These are phyloP conservation scores for Fusarium sp. DNA, from an alignment of 2,329 filamentous ascomycete genomes.

Conservation along the genomic window DNA sequence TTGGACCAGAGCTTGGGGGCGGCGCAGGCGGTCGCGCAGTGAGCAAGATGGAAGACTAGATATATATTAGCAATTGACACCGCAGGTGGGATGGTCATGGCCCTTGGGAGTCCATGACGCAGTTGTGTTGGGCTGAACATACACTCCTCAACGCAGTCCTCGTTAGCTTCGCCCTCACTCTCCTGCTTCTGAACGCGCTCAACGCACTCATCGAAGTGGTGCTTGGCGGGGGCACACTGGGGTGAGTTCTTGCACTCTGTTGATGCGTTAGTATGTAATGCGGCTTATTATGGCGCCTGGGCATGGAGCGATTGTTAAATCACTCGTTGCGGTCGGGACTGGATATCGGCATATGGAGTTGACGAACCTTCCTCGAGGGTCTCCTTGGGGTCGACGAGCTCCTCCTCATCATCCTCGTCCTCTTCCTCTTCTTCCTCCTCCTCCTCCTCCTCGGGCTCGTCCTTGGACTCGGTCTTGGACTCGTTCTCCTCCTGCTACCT, in stretches of 20 bases:
- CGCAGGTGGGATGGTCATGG: not conserved
- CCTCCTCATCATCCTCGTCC: constrained; percentile 81
- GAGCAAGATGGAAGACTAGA: constrained; percentile 96
- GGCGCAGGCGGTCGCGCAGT: constrained; percentile 93
- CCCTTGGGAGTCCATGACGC: constrained; percentile 12
- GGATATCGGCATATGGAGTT: not conserved
- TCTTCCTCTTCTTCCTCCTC: constrained; percentile 63
- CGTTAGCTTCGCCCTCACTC: constrained; percentile 77
- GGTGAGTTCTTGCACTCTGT: constrained; percentile 90
- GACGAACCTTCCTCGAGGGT: constrained; percentile 89
- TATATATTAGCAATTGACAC: constrained; percentile 26
- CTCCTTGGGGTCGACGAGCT: constrained; percentile 89
- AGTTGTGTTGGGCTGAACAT: constrained; percentile 51
- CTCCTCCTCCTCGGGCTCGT: constrained; percentile 51
- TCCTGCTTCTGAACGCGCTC: constrained; percentile 81
- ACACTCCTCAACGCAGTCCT: constrained; percentile 99
- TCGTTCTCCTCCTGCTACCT: constrained; percentile 54
- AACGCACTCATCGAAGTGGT: constrained; percentile 98
- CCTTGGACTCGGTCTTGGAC: constrained; percentile 60
- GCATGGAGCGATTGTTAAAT: constrained; percentile 33
- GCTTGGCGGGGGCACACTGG: constrained; percentile 88
- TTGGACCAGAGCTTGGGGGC: constrained; percentile 94
- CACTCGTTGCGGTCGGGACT: constrained; percentile 24
- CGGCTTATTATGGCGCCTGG: constrained; percentile 9
- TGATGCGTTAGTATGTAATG: constrained; percentile 36